phyloP scores from a whole-genome alignment of 73 alveolate species.

The Paramecium biaurelia region DNA sequence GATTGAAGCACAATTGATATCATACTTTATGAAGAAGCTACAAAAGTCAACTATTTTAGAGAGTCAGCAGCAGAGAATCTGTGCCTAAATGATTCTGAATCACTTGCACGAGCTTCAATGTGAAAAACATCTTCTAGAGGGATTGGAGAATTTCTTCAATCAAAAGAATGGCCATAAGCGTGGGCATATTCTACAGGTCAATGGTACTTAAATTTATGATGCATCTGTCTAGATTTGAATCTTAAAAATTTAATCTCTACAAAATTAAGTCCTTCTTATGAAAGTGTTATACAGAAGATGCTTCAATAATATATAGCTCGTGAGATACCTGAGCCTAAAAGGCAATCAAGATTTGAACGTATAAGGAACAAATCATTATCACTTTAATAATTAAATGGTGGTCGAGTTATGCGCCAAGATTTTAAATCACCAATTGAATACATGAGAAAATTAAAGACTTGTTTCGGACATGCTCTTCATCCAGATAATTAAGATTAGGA shows the following conservation, averaged over 20 bases:
- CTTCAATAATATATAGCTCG: background rate
- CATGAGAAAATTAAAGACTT: slow-evolving; percentile 52
- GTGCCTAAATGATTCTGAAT: slow-evolving; percentile 37
- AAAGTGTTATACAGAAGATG: background rate
- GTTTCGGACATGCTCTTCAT: slow-evolving; percentile 63
- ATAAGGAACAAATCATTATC: background rate
- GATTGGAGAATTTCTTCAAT: slow-evolving; percentile 24
- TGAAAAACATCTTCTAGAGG: slow-evolving; percentile 23
- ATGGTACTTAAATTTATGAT: background rate
- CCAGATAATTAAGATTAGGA: slow-evolving; percentile 61
- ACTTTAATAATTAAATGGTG: slow-evolving; percentile 33
- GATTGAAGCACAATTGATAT: slow-evolving; percentile 1
- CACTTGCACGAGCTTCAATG: slow-evolving; percentile 1
- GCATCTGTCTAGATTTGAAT: background rate
- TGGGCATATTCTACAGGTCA: background rate
- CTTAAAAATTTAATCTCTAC: background rate
- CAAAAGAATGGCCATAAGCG: background rate
- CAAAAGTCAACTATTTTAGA: slow-evolving; percentile 8
- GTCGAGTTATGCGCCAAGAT: background rate
- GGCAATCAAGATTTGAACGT: background rate
- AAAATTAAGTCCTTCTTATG: background rate
- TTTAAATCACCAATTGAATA: background rate
- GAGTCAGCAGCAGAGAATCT: slow-evolving; percentile 40
- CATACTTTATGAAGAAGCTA: background rate
- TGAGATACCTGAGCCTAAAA: background rate